A percentile compares a stretch with the other conserved stretches of the same genome.
Conservation (phyloP, 1,284 basidiomycete genomes). For the Schizophyllum commune region DNA sequence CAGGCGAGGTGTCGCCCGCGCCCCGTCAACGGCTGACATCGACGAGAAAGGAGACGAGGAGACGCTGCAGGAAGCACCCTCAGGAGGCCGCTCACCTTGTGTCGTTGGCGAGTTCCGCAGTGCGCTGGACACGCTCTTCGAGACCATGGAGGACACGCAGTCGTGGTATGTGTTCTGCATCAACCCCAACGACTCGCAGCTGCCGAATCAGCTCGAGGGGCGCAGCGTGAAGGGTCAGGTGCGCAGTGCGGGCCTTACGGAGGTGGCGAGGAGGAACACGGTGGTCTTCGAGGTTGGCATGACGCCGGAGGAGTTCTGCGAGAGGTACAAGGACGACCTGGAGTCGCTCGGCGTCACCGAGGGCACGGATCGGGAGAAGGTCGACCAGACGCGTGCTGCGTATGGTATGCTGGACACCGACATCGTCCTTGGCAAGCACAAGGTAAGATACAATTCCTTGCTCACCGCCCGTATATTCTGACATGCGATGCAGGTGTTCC, state of each 20-base stretch:
- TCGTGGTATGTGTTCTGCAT: constrained; percentile 91
- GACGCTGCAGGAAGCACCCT: constrained; percentile 30
- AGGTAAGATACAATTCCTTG: constrained; percentile 38
- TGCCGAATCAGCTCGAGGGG: constrained; percentile 91
- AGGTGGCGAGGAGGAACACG: constrained; percentile 65
- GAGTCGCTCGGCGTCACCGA: constrained; percentile 38
- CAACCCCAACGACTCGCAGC: constrained; percentile 91
- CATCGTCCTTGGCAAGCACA: constrained; percentile 73
- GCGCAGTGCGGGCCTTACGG: constrained; percentile 71
- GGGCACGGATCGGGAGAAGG: constrained; percentile 43
- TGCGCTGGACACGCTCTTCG: constrained; percentile 80
- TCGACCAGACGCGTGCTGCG: constrained; percentile 54
- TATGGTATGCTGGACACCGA: constrained; percentile 67
- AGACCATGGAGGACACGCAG: constrained; percentile 87
- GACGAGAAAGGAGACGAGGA: constrained; percentile 48
- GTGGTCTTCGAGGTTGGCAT: constrained; percentile 80
- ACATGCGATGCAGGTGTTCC: constrained; percentile 62
- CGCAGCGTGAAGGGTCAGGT: constrained; percentile 90
- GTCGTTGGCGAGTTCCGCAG: constrained; percentile 84
- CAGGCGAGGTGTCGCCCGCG: constrained; percentile 51
- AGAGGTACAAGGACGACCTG: constrained; percentile 68
- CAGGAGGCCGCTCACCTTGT: constrained; percentile 28
- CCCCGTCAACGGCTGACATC: constrained; percentile 23
- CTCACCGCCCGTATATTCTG: background rate
- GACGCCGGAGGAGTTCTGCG: constrained; percentile 83